These are phyloP conservation scores for Vitis cinerea DNA, from an alignment of 164 flowering plant genomes.

Conservation along the genomic window DNA sequence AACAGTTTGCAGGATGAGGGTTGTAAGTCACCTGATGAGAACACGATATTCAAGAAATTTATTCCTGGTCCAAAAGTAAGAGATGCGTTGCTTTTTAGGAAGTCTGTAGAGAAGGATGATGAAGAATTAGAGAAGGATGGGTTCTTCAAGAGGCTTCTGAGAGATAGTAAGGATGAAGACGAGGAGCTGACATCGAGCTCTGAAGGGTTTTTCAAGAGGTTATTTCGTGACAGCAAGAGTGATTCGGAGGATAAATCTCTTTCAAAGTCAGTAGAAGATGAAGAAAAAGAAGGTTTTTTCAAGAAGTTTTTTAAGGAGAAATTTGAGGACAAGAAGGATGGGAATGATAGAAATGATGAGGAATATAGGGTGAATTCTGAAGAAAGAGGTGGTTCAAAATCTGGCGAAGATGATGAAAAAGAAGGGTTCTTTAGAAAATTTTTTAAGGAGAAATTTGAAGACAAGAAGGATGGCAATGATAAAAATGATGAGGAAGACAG, in stretches of 20 bases:
- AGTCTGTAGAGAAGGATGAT: conserved; percentile 44
- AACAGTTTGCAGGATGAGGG: conserved; percentile 55
- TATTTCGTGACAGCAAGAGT: conserved; percentile 80
- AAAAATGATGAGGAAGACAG: conserved; percentile 28
- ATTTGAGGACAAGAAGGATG: conserved; percentile 14
- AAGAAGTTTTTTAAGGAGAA: conserved; percentile 6
- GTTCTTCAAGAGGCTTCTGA: conserved; percentile 53
- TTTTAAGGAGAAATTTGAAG: conserved; percentile 62
- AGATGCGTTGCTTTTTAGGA: conserved; percentile 49
- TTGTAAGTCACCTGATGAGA: conserved; percentile 67
- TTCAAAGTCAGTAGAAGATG: conserved; percentile 44
- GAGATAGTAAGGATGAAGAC: conserved; percentile 62
- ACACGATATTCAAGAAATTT: conserved; percentile 53
- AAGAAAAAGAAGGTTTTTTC: conserved; percentile 27
- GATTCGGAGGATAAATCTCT: conserved; percentile 53
- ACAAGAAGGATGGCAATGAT: conserved; percentile 43
- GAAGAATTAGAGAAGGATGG: conserved; percentile 64
- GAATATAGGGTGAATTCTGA: not conserved
- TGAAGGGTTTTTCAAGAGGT: conserved; percentile 27
- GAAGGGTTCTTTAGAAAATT: conserved; percentile 60
- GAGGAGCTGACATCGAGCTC: conserved; percentile 66
- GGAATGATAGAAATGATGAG: conserved; percentile 9
- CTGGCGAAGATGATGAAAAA: conserved; percentile 37
- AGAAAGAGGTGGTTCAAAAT: conserved; percentile 26
- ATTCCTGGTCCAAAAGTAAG: conserved; percentile 49